phyloP scores from a whole-genome alignment of 805 yeast species.

The Wickerhamomyces chambardii region DNA sequence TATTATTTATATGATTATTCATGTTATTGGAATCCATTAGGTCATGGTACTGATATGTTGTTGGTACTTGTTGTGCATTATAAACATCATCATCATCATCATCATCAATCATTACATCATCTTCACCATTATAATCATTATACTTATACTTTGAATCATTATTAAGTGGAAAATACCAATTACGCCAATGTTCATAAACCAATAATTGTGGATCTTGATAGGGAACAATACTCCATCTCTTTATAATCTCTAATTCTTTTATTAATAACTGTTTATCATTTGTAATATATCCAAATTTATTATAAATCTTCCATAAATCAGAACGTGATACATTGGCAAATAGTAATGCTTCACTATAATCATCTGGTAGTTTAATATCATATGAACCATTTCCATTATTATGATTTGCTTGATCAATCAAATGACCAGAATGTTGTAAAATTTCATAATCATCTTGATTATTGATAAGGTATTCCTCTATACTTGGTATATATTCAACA shows the following conservation, averaged over 20 bases:
- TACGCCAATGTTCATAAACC: slow-evolving; percentile 18
- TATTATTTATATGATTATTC: too few relatives aligned
- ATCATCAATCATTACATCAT: slow-evolving; percentile 6
- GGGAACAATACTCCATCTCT: slow-evolving; percentile 17
- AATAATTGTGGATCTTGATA: slow-evolving; percentile 16
- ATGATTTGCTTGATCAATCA: slow-evolving; percentile 1
- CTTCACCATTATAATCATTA: slow-evolving; percentile 1
- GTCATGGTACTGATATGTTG: too few relatives aligned
- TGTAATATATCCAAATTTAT: background rate
- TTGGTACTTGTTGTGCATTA: background rate
- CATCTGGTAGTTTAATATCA: background rate
- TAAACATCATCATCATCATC: background rate
- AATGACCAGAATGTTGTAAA: slow-evolving; percentile 4
- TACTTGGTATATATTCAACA: slow-evolving; percentile 8
- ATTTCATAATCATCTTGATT: slow-evolving; percentile 11
- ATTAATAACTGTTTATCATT: slow-evolving; percentile 1
- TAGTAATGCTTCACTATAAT: background rate
- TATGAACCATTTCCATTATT: background rate
- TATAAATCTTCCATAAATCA: too few relatives aligned
- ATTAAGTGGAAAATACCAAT: slow-evolving; percentile 16
- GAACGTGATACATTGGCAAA: background rate
- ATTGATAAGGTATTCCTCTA: slow-evolving; percentile 8
- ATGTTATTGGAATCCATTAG: too few relatives aligned
- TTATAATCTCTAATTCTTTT: slow-evolving; percentile 15
- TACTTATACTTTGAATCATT: background rate